Evolutionary conservation across 1,284 basidiomycete species (phyloP), one percentile per base, ranked within the genome.

Genomic region (Pisolithus thermaeus): DNA sequence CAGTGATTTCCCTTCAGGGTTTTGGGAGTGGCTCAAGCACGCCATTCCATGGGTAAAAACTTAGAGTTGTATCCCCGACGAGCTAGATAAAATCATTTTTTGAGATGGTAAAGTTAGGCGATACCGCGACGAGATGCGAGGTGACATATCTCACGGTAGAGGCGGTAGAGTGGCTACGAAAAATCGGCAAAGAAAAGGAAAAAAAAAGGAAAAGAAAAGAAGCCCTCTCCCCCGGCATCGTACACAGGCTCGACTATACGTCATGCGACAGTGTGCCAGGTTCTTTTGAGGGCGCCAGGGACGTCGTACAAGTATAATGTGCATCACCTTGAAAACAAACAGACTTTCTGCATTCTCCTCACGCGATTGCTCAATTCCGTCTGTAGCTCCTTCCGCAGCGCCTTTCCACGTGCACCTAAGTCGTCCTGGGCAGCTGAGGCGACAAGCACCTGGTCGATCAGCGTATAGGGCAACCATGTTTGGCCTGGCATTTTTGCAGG

Each of bases 361-460:
- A 85, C 69, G 36, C 82, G 79, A 56, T 74, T 80, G 47, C 74
- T 74, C 51, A 89, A 67, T 55, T 84, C 80, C 38, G 71, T 70
- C 51, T 79, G 76, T 51, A 90, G 67, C 53, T 77, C 74, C 35
- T 73, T 68, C 44, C 80, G 70, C 23, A 75, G 65, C 11, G 49
- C 56, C 47, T 65, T 66, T 23, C 67, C 70, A 42, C 73, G 73
- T n/a, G 74, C 49, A n/a, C 78, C 73, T 45, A 79, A 61, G 32
- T 76, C 74, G 41, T 77, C 73, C 58, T 80, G 76, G 25, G 79
- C 73, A 45, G 77, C 74, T 1, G 84, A 81, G 12, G 87, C 83
- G 18, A 78, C 76, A 16, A 96, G 71, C 16, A 97, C 84, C 64
- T 94, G 85, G 68, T 96, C 93, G 58, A 96, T 79, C 49, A 96